Evolutionary conservation across 2,329 filamentous ascomycete species (phyloP).

Genomic region (Fusarium penzigii): DNA sequence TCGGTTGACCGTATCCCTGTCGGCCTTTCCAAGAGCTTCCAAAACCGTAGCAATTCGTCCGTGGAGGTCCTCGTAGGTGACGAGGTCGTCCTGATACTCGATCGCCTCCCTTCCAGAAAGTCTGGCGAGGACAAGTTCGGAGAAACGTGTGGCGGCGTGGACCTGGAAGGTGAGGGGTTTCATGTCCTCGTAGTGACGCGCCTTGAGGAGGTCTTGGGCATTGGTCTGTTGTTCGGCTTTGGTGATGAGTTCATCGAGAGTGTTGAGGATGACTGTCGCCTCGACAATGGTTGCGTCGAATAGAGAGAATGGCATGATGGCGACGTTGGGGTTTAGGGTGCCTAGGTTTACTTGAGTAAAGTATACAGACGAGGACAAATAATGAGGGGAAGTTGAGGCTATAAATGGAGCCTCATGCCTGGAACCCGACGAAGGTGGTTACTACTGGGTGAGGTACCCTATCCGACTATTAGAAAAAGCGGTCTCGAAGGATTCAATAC

Average conservation of each 20-base stretch:
- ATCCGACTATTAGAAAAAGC: too few relatives aligned
- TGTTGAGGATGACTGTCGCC: slow-evolving; percentile 26
- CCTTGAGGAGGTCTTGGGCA: slow-evolving; percentile 29
- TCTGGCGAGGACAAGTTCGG: slow-evolving; percentile 30
- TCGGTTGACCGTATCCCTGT: slow-evolving; percentile 33
- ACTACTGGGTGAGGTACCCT: too few relatives aligned
- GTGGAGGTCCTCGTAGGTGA: slow-evolving; percentile 33
- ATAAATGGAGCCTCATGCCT: too few relatives aligned
- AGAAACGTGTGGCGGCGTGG: slow-evolving; percentile 28
- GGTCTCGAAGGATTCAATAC: too few relatives aligned
- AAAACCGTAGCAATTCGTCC: slow-evolving; percentile 30
- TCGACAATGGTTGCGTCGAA: slow-evolving; percentile 35
- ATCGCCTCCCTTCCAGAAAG: slow-evolving; percentile 29
- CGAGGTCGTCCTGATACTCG: slow-evolving; percentile 27
- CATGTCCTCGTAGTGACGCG: slow-evolving; percentile 40
- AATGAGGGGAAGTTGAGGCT: too few relatives aligned
- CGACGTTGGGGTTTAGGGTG: too few relatives aligned
- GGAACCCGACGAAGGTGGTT: too few relatives aligned
- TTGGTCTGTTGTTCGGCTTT: slow-evolving; percentile 33
- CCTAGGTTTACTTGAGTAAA: too few relatives aligned
- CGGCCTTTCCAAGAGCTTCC: slow-evolving; percentile 29
- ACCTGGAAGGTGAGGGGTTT: slow-evolving; percentile 38
- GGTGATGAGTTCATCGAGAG: slow-evolving; percentile 31
- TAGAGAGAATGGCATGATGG: slow-evolving; percentile 29
- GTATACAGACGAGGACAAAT: too few relatives aligned